Base-by-base conservation (phyloP, 805 yeast genomes). In the Vanderwaltozyma verrucispora region DNA sequence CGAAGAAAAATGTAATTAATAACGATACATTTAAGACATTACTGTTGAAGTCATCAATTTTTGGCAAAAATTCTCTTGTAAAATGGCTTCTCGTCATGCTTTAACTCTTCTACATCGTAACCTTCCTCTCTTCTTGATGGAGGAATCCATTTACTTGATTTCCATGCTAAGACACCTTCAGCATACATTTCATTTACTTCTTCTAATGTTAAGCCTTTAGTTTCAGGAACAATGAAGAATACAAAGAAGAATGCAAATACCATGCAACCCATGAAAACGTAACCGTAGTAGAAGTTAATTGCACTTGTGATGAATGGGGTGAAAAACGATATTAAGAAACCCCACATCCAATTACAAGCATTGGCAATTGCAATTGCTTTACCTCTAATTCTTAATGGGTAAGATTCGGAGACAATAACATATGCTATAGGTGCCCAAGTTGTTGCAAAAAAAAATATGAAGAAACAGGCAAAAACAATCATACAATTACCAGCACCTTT, bases 201-300 rank as follows among this genome's bases (percentile, higher is more conserved):
- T 64, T 84, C 94, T 57, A 85, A 71, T 32, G 83, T 71, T 51
- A 83, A 71, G 41, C 94, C 94, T 65, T 75, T 77, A 38, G 94
- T 85, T 63, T 82, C 89, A 50, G 77, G 76, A 42, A 85, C 75
- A 48, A 71, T 70, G 68, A 83, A 76, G 68, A 71, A 75, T 37
- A 82, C 82, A 59, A 80, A 85, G 61, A 80, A 66, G 55, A 78
- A 50, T 19, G 72, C 62, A 45, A 65, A 72, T 16, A 75, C 60
- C 64, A 76, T 63, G 56, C 82, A 76, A 2, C 82, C 83, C 50
- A 74, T 62, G 51, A 69, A 69, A 24, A 63, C 77, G 55, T 74
- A 79, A 36, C 94, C 94, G 54, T 79, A 76, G 61, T 73, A 71
- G 67, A 80, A 82, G 50, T 77, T 75, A 49, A 84, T 75, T 30